Evolutionary conservation across 495 filamentous ascomycete species (phyloP), one percentile per base, ranked within the genome.

Genomic region (Wilcoxina mikolae): DNA sequence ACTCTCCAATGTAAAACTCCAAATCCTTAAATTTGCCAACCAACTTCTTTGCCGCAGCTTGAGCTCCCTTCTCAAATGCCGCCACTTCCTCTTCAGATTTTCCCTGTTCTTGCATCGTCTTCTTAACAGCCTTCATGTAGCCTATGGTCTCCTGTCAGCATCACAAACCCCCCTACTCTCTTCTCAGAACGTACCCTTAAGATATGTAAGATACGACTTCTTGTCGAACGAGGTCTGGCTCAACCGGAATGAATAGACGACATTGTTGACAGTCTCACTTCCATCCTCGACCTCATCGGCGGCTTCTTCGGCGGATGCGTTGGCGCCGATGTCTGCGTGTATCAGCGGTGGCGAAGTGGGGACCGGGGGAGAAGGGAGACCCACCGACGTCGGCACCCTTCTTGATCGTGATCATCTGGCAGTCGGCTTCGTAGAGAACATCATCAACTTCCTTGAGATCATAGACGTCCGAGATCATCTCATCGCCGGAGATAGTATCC

Each of bases 401-500:
- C 56, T 38, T 60, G 7, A 74, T 70, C 20, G 79, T 76, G 71
- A 95, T 85, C 80, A 86, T 94, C 65, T 74, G 75, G 73, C 91
- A 95, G 71, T 98, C 82, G 60, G 79, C 80, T 71, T 95, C 88
- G 68, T 85, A 95, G 60, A 82, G 80, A 61, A 81, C 72, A 49
- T 76, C 79, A 67, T 88, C 85, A 61, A 90, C 73, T 68, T 80
- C 73, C 58, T 78, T 83, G 57, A 93, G 62, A 53, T 84, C 71
- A 73, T 82, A 96, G 62, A 84, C 90, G 68, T 96, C 93, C 64
- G 91, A 88, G 79, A 95, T 78, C 70, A 96, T 77, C 82, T 96
- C 91, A 71, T 95, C 91, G 53, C 77, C 86, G 71, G 80, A 83
- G 70, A 95, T 71, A 58, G 87, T 73, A 72, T 96, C 91, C 91